Evolutionary conservation across 2,329 filamentous ascomycete genomes (phyloP).

Genomic region (Stagonosporopsis chrysanthemi): DNA sequence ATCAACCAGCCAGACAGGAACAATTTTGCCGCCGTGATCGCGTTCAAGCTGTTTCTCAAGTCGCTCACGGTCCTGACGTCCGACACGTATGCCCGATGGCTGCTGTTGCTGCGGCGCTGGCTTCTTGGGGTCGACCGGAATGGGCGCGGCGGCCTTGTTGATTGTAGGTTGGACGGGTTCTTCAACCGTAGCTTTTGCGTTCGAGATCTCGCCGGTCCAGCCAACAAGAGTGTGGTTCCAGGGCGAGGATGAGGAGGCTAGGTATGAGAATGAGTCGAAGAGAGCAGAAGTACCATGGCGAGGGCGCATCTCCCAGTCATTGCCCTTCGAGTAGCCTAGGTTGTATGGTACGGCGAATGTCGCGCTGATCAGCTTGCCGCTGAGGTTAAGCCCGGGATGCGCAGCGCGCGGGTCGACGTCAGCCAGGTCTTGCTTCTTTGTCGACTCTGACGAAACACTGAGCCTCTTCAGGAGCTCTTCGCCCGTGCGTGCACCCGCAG

Average conservation of each 20-base stretch:
- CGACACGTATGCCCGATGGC: slow-evolving; percentile 74
- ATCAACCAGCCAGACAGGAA: slow-evolving; percentile 90
- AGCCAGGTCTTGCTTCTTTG: slow-evolving; percentile 52
- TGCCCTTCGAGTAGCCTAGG: slow-evolving; percentile 59
- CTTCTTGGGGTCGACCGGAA: slow-evolving; percentile 72
- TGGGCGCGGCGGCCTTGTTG: slow-evolving; percentile 80
- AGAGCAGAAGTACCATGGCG: slow-evolving; percentile 89
- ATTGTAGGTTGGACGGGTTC: slow-evolving; percentile 57
- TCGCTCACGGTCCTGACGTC: slow-evolving; percentile 71
- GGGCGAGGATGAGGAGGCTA: slow-evolving; percentile 80
- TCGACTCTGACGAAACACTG: slow-evolving; percentile 52
- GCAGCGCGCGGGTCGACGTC: slow-evolving; percentile 62
- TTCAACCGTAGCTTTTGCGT: slow-evolving; percentile 36
- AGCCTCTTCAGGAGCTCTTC: slow-evolving; percentile 62
- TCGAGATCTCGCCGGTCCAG: slow-evolving; percentile 84
- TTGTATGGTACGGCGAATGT: slow-evolving; percentile 70
- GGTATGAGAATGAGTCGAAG: slow-evolving; percentile 87
- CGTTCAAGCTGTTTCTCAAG: slow-evolving; percentile 78
- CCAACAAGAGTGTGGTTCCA: slow-evolving; percentile 95
- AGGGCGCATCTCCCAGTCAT: slow-evolving; percentile 72
- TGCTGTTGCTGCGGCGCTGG: slow-evolving; percentile 65
- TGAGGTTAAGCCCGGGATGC: slow-evolving; percentile 65
- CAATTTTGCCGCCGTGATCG: slow-evolving; percentile 77
- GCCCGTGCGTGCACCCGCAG: slow-evolving; percentile 55
- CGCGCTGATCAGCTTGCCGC: slow-evolving; percentile 69